Evolutionary conservation across 768 basidiomycete species (phyloP).

Genomic region (Amanita muscaria): DNA sequence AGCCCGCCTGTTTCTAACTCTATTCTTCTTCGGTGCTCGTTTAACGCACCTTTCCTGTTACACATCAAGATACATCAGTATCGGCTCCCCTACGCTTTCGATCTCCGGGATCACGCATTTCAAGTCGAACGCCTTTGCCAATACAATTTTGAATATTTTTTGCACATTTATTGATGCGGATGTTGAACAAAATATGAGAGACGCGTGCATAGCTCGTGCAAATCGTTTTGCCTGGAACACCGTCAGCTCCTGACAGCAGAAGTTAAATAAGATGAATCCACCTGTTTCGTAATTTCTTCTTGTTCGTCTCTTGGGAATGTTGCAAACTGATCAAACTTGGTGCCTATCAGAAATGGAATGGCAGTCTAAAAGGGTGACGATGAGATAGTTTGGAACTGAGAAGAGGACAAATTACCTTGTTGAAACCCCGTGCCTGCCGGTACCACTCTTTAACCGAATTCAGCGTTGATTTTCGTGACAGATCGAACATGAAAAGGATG

Average conservation of each 20-base stretch:
- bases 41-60: slow-evolving; percentile 21
- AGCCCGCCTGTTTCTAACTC: too few species aligned
- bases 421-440: slow-evolving; percentile 96
- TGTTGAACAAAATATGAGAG: slow-evolving; percentile 98
- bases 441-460: slow-evolving; percentile 99
- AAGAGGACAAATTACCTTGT: slow-evolving; percentile 60
- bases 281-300: slow-evolving; percentile 98
- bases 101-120: slow-evolving; percentile 99
- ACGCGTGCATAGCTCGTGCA: slow-evolving; percentile 98
- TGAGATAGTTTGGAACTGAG: neutral
- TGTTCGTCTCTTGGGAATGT: slow-evolving; percentile 96
- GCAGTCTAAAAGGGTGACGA: slow-evolving; percentile 57
- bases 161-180: slow-evolving; percentile 99
- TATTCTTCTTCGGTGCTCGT: too few species aligned
- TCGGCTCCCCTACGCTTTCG: slow-evolving; percentile 91
- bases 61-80: slow-evolving; percentile 89
- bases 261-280: slow-evolving; percentile 23
- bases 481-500: slow-evolving; percentile 99
- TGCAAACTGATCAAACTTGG: slow-evolving; percentile 96
- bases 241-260: slow-evolving; percentile 8
- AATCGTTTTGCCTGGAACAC: slow-evolving; percentile 82
- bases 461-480: slow-evolving; percentile 92
- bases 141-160: slow-evolving; percentile 98
- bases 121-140: slow-evolving; percentile 95
- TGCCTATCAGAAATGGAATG: slow-evolving; percentile 96